Evolutionary conservation across 345 rosid genomes (phyloP).

Genomic region (Dipteronia sinensis): DNA sequence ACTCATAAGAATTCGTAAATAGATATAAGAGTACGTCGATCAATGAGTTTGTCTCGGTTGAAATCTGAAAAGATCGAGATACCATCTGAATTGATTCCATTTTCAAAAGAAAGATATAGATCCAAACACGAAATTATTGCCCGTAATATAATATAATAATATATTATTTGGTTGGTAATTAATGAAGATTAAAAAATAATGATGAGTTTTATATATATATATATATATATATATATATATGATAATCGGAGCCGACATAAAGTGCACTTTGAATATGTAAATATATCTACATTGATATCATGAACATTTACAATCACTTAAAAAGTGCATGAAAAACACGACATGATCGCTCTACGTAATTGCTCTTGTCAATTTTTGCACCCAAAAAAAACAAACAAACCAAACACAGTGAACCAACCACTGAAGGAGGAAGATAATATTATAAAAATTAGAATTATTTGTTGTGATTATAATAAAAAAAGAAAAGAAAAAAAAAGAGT

Average conservation of each 20-base stretch:
- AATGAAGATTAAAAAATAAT: not conserved
- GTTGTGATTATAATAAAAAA: too few species aligned
- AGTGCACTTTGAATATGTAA: not conserved
- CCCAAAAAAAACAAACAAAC: not conserved
- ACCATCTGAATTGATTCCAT: too few species aligned
- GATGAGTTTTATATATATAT: not conserved
- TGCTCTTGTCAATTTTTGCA: too few species aligned
- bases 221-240: not conserved
- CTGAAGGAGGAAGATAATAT: too few species aligned
- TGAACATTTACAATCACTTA: not conserved
- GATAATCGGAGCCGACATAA: constrained; percentile 8
- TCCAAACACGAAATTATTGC: not conserved
- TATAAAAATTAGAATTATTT: too few species aligned
- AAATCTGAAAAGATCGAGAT: too few species aligned
- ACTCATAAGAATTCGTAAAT: too few species aligned
- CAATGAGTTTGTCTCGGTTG: too few species aligned
- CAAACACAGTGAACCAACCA: not conserved
- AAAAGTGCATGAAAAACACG: not conserved
- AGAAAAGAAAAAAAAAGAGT: too few species aligned
- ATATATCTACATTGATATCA: not conserved
- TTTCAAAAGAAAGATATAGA: not conserved
- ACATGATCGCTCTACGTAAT: not conserved
- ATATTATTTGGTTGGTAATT: not conserved
- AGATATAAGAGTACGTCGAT: too few species aligned
- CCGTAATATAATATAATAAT: not conserved